These are phyloP conservation scores for Geosmithia putterillii DNA, from an alignment of 2,329 filamentous ascomycete genomes.

Conservation along the genomic window DNA sequence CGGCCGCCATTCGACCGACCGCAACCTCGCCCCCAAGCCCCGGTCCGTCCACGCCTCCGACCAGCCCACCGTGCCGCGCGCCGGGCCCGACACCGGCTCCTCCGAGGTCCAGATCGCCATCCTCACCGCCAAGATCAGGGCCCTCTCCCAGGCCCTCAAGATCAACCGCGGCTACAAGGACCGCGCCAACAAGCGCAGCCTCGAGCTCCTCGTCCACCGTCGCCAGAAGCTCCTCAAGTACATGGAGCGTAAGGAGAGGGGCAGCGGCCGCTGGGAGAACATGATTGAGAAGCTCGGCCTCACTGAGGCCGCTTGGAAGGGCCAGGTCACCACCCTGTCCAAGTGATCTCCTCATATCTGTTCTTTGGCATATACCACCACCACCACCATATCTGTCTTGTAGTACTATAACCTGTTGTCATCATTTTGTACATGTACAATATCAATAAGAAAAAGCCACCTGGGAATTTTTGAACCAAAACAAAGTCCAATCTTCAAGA, in stretches of 20 bases:
- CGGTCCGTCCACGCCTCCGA: slow-evolving; percentile 27
- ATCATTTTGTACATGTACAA: slow-evolving; percentile 32
- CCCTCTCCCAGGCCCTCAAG: slow-evolving; percentile 60
- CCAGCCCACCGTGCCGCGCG: slow-evolving; percentile 37
- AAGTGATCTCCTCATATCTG: slow-evolving; percentile 12
- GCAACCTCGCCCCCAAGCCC: slow-evolving; percentile 49
- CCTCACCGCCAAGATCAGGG: slow-evolving; percentile 83
- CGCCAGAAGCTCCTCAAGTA: slow-evolving; percentile 83
- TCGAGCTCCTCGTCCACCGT: slow-evolving; percentile 75
- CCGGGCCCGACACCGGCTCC: slow-evolving; percentile 87
- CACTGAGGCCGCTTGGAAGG: slow-evolving; percentile 80
- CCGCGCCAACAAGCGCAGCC: slow-evolving; percentile 86
- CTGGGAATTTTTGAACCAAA: background rate
- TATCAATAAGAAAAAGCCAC: slow-evolving; percentile 12
- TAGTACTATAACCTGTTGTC: slow-evolving; percentile 8
- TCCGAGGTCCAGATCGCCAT: slow-evolving; percentile 97
- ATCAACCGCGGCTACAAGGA: slow-evolving; percentile 63
- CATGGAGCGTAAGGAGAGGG: slow-evolving; percentile 78
- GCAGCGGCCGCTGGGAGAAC: slow-evolving; percentile 80
- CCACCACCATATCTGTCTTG: slow-evolving; percentile 27
- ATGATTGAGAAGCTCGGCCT: slow-evolving; percentile 75
- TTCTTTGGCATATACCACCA: no score
- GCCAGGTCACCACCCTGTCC: slow-evolving; percentile 52
- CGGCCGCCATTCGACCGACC: slow-evolving; percentile 82
- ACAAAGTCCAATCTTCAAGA: slow-evolving; percentile 1